Base-by-base conservation (phyloP, 371 early-diverging fungal genomes). In the Mucor mucedo region DNA sequence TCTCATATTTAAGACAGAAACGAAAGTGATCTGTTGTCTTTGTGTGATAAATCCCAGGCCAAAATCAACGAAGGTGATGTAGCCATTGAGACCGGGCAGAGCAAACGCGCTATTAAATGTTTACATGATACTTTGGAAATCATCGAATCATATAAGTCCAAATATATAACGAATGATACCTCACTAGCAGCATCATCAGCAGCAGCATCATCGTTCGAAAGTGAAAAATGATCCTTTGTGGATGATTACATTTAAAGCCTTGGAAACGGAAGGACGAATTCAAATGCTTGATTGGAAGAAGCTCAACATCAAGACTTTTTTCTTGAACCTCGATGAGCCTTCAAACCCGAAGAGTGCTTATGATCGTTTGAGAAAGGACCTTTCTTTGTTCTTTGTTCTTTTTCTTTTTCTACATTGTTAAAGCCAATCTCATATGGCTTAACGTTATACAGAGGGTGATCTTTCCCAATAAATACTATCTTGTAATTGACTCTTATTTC, bases 71-170 rank as follows among this genome's bases (percentile, higher is more conserved):
- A 65, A 47, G 49, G 65, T 48, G 54, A 35, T 8, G n/a, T 54
- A 39, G 13, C 38, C 16, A 54, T 59, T 58, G 55, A 55, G 29
- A 54, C 42, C 32, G 39, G 30, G 32, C 2, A 38, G 48, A 65
- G 54, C 48, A 65, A 65, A 48, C 55, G 59, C 16, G 49, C 49
- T 16, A 45, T 65, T 44, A 47, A 58, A n/a, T 65, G 65, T 38
- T 48, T 65, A 32, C 58, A 65, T 59, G 59, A 54, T 38, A 53
- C 58, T 10, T 29, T 58, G 35, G 41, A 58, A 40, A 53, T 54
- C 5, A 11, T 65, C 47, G 54, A 54, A 55, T 53, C 55, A 0
- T 65, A 59, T 14, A 59, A 40, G 29, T 1, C 1, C 32, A 63
- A 55, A 59, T 65, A 59, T 41, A 65, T 64, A 14, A 13, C 48